Evolutionary conservation across 2,329 filamentous ascomycete genomes (phyloP), one percentile per base, ranked within the genome.

Genomic region (Dactylellina parvicollis): DNA sequence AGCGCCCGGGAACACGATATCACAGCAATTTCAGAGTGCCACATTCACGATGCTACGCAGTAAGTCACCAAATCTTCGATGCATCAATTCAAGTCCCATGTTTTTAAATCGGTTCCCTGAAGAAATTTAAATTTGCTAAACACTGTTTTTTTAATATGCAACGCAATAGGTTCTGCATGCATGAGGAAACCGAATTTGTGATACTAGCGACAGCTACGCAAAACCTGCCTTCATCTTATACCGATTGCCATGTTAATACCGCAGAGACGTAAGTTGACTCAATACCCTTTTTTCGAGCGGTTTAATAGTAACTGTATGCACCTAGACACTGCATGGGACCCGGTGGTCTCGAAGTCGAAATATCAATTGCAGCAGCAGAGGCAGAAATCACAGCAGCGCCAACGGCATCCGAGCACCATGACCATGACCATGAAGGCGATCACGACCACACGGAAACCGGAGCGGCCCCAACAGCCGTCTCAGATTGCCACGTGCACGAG

Each of bases 191-290:
- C 8, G 66, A 72, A 44, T 72, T 64, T 20, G 36, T 57, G 9
- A 47, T 72, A 52, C 38, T 72, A 34, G 59, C 44, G 4, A 79
- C 78, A 0, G 60, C 69, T 14, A 54, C 50, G 14, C 36, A 61
- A 9, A 38, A 50, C 28, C 36, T 80, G 3, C 79, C 80, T 0
- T 77, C 79, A 9, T 77, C 77, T 1, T 83, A 82, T 75, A 81
- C 80, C 0, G 80, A 77, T 12, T 83, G 90, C 78, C 89, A 92
- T 78, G 77, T 80, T 0, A 88, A 91, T 79, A 87, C 82, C 14
- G 77, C 79, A 2, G 83, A 87, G 47, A 83, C 83, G 64, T 69
- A 55, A 55, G 64, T 40, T 55, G 8, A 32, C 8, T 4, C 30
- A 14, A 18, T 20, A 2, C 2, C 14, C 24, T 20, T 28, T 4